Percentiles rank a stretch among this genome's conserved stretches.
phyloP scores from a whole-genome alignment of 148 eudicot genomes.

The Heliamphora exappendiculata region DNA sequence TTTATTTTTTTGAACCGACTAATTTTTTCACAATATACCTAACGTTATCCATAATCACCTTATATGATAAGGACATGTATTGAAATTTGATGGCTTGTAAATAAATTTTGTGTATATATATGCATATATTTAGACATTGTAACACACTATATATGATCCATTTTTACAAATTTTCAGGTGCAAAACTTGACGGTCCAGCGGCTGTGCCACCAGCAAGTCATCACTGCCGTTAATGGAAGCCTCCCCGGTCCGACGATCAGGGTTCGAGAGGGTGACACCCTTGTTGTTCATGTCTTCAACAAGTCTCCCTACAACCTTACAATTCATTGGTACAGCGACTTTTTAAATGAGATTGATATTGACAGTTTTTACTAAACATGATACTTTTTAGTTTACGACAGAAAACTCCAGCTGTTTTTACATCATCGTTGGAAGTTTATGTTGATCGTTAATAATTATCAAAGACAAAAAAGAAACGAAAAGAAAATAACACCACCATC shows the following conservation, averaged over 20 bases:
- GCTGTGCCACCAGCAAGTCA: constrained; percentile 32
- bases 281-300: constrained; percentile 50
- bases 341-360: neutral
- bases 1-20: neutral
- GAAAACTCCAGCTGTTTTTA: too few species aligned
- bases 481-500: too few species aligned
- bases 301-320: constrained; percentile 48
- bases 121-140: neutral
- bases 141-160: neutral
- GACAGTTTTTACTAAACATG: too few species aligned
- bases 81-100: neutral
- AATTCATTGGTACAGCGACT: constrained; percentile 46
- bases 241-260: constrained; percentile 49
- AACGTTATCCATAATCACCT: too few species aligned
- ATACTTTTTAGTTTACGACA: too few species aligned
- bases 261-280: constrained; percentile 48
- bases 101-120: neutral
- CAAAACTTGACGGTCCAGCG: constrained; percentile 28
- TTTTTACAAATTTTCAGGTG: constrained; percentile 24
- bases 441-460: too few species aligned
- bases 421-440: too few species aligned
- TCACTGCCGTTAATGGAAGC: constrained; percentile 44
- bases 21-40: too few species aligned
- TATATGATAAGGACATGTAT: too few species aligned
- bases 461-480: too few species aligned